Evolutionary conservation across 78 protist species (phyloP).

Genomic region (Monosiga brevicollis): DNA sequence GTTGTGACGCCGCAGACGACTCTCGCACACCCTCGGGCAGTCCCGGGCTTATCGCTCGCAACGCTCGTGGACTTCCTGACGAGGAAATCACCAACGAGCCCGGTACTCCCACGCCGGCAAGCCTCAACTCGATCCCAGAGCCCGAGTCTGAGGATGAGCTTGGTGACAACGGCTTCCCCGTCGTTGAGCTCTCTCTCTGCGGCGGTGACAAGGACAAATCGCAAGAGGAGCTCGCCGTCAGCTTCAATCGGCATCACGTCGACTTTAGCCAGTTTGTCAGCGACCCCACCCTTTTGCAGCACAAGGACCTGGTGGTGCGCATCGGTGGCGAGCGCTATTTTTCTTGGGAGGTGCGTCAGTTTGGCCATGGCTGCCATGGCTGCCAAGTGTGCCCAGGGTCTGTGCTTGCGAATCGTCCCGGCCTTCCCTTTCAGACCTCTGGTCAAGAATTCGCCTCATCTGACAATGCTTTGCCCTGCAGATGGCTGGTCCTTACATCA

Average conservation of each 20-base stretch:
- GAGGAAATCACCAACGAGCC: no score
- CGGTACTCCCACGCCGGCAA: no score
- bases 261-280: background rate
- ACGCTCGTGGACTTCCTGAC: no score
- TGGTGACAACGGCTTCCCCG: background rate
- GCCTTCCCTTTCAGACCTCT: no score
- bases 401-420: no score
- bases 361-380: background rate
- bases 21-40: no score
- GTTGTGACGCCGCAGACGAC: no score
- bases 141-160: background rate
- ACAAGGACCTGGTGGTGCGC: background rate
- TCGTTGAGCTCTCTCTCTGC: background rate
- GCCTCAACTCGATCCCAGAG: no score
- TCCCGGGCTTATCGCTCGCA: no score
- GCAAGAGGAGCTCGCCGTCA: background rate
- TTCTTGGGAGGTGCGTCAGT: background rate
- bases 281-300: background rate
- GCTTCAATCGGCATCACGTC: background rate
- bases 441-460: no score
- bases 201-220: background rate
- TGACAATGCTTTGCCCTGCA: no score
- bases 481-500: background rate
- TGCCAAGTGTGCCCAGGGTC: no score
- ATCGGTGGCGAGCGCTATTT: background rate